These are phyloP conservation scores for Recurvomyces mirabilis DNA, from an alignment of 495 filamentous ascomycete species.

Conservation along the genomic window DNA sequence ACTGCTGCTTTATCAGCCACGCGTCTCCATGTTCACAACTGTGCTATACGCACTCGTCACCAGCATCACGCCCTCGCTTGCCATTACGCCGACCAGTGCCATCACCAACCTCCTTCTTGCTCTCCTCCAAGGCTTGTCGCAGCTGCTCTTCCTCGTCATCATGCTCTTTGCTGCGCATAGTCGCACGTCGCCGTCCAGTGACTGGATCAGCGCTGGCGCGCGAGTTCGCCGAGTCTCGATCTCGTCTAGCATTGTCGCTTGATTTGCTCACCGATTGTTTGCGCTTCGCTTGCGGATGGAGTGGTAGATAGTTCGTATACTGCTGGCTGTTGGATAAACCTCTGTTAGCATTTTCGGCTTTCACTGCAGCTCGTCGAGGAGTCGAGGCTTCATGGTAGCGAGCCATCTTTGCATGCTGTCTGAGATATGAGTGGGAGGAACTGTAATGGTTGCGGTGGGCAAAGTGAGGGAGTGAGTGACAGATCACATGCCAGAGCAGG, in stretches of 20 bases:
- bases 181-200: constrained; percentile 75
- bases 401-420: constrained; percentile 8
- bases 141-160: constrained; percentile 93
- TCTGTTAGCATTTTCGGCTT: constrained; percentile 9
- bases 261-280: constrained; percentile 50
- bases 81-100: constrained; percentile 46
- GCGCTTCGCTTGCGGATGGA: constrained; percentile 40
- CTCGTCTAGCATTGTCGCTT: constrained; percentile 38
- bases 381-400: constrained; percentile 16
- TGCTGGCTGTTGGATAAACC: constrained; percentile 38
- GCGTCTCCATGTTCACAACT: too few relatives aligned
- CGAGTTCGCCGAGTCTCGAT: constrained; percentile 34
- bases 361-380: constrained; percentile 4
- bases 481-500: neutral
- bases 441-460: neutral
- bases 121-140: constrained; percentile 84
- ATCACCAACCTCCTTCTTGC: constrained; percentile 57
- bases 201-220: constrained; percentile 28
- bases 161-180: constrained; percentile 93
- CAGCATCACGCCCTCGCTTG: constrained; percentile 82
- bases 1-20: constrained; percentile 28
- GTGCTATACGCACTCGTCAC: constrained; percentile 82
- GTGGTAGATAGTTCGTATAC: constrained; percentile 59
- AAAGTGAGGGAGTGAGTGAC: neutral
- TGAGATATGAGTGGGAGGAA: neutral